These are phyloP conservation scores for Arctium minus DNA, from an alignment of 129 eudicot genomes.

Conservation along the genomic window DNA sequence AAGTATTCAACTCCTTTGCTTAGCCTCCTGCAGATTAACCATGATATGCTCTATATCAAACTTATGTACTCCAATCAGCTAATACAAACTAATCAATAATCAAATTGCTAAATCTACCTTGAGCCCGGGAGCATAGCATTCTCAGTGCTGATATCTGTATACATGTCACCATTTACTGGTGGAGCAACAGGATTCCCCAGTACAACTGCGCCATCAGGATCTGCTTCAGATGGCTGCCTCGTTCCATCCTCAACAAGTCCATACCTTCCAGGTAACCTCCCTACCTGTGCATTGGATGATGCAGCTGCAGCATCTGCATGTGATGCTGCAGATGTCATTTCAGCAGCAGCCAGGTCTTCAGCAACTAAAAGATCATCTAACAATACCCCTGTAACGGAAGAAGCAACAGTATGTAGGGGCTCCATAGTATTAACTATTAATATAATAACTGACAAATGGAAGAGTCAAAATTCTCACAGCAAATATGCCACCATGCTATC, in stretches of 20 bases:
- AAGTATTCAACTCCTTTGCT: slow-evolving; percentile 80
- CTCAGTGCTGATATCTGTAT: slow-evolving; percentile 70
- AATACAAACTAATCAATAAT: not conserved
- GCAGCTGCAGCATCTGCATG: slow-evolving; percentile 58
- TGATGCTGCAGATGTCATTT: slow-evolving; percentile 81
- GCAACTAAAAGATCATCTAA: slow-evolving; percentile 91
- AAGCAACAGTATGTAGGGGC: slow-evolving; percentile 5
- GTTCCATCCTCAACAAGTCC: slow-evolving; percentile 57
- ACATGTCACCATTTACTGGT: slow-evolving; percentile 69
- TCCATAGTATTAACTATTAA: not conserved
- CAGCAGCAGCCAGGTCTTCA: slow-evolving; percentile 95
- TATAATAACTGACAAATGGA: not conserved
- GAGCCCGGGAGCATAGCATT: slow-evolving; percentile 70
- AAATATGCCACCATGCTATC: not conserved
- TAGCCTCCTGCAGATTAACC: slow-evolving; percentile 33
- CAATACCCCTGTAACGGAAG: slow-evolving; percentile 59
- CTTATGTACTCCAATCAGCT: slow-evolving; percentile 10
- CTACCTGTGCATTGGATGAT: slow-evolving; percentile 56
- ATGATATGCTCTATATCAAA: not conserved
- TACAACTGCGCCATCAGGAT: slow-evolving; percentile 63
- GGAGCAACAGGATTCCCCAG: slow-evolving; percentile 79
- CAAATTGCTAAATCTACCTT: slow-evolving; percentile 41
- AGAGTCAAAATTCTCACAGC: not conserved
- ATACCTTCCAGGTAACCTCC: slow-evolving; percentile 32
- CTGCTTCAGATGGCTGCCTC: slow-evolving; percentile 27